phyloP scores from a whole-genome alignment of 768 basidiomycete genomes.

The Pleurotus citrinopileatus region DNA sequence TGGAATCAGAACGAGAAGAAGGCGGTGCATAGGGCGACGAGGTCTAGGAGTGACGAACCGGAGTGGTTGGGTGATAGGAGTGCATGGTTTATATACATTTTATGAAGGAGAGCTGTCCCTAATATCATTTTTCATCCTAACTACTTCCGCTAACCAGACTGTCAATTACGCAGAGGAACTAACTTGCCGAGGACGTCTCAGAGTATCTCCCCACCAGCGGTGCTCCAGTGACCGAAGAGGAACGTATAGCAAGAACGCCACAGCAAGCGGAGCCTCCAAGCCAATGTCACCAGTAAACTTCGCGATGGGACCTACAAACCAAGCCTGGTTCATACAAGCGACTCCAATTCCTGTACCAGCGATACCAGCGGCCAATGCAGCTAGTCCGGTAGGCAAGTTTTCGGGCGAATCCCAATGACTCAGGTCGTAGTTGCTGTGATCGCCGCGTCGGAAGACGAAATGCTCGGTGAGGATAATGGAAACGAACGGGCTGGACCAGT shows the following conservation, averaged over 20 bases:
- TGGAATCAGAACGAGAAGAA: conserved; percentile 44
- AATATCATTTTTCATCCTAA: too few species aligned
- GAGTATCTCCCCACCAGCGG: conserved; percentile 12
- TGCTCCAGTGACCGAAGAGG: conserved; percentile 42
- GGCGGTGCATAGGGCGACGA: conserved; percentile 12
- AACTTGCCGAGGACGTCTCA: too few species aligned
- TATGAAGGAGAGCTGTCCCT: neutral
- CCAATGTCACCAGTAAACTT: conserved; percentile 66
- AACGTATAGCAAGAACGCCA: conserved; percentile 45
- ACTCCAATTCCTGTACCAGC: conserved; percentile 56
- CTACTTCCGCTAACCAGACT: too few species aligned
- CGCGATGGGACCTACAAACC: conserved; percentile 74
- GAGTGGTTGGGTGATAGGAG: neutral
- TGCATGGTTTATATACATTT: neutral
- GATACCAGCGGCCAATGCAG: conserved; percentile 51
- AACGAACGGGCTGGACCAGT: conserved; percentile 57
- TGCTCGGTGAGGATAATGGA: conserved; percentile 67
- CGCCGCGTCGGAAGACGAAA: conserved; percentile 52
- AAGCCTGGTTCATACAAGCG: conserved; percentile 69
- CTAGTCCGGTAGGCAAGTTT: conserved; percentile 57
- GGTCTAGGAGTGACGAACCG: neutral
- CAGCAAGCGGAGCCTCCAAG: conserved; percentile 57
- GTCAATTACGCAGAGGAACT: too few species aligned
- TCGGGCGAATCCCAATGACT: conserved; percentile 52
- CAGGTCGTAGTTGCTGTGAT: conserved; percentile 47